Evolutionary conservation across 1,284 basidiomycete species (phyloP), one percentile per base, ranked within the genome.

Genomic region (Pascua guehoae): DNA sequence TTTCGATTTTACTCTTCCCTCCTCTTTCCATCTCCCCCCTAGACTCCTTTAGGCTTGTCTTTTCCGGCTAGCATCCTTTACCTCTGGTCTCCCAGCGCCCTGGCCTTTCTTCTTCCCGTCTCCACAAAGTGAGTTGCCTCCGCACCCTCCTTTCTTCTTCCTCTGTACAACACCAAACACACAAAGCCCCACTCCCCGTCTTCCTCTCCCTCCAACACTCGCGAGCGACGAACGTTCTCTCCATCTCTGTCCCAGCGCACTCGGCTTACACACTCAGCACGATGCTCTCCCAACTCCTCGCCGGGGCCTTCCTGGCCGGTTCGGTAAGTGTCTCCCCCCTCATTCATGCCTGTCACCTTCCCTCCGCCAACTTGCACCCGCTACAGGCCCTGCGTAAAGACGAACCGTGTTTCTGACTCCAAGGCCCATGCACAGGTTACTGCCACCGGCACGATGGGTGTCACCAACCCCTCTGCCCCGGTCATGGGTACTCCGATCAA

Each of bases 391-490:
- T 15, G 32, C 11, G 24, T 7, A 7, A 32, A 32, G 24, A 7
- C 24, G 4, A 32, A n/a, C n/a, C 12, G 16, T 15, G 1, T 36
- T 37, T 8, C 40, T 41, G 14, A 48, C 47, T 32, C 14, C 12
- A 39, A 67, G 65, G 64, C 70, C 61, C 55, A 65, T 4, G 73
- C 73, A 42, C 71, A 74, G 65, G 71, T 74, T 51, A 73, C 70
- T 52, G 73, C 73, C 47, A 70, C 67, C 14, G 69, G 69, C 56
- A 72, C 73, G 47, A 72, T 73, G 73, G 74, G 73, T 50, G 51
- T 57, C 14, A 73, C 70, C 61, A 73, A 77, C 70, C 72, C 71
- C 36, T 41, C 72, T 17, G 53, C 58, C 14, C 58, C 75, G 43
- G 64, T 70, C 47, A 47, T 70, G 48, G 70, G 70, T 45, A 73